Base-by-base conservation (phyloP, 2,329 filamentous ascomycete genomes). In the Massarina eburnea region DNA sequence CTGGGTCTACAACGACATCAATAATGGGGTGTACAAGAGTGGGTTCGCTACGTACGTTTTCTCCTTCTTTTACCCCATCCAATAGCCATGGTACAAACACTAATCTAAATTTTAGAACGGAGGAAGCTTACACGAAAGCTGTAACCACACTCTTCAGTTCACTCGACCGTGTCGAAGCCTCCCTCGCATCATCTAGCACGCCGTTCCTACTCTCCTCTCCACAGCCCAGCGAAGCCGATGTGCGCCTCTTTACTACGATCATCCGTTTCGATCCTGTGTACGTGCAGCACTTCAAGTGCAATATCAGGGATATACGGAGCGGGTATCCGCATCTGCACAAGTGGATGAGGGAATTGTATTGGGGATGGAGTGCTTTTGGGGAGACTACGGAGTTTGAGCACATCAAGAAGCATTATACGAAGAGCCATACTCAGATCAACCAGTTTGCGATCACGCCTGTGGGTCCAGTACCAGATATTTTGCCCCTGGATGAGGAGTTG, bases 311-410 rank as follows among this genome's bases (percentile, higher is more conserved):
- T 70, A 91, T 95, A 64, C 80, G 91, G 33, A 85, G 82, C 7
- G 90, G 90, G 2, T 96, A 94, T 67, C 91, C 91, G 21, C 76
- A 79, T 40, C 73, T 95, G 47, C 89, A 96, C 74, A 76, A 74
- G 48, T 96, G 91, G 91, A 71, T 96, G 73, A 80, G 88, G 44
- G 80, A 85, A 62, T 73, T 95, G 58, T 96, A 96, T 75, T 96
- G 91, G 91, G 35, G 22, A n/a, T n/a, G 20, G 15, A 36, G 17
- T 85, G 90, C 89, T 2, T 96, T 95, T 74, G 76, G 76, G 52
- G 82, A 88, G 41, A 94, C 91, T 50, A 95, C 91, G 18, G 82
- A 96, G 70, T 96, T 95, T 68, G 82, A 95, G 70, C 94, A 99
- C 73, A 97, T 97, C 76, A 96, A 95, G 81, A 86, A 80, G 35